Evolutionary conservation across 2,329 filamentous ascomycete species (phyloP).

Genomic region (Nemania abortiva): DNA sequence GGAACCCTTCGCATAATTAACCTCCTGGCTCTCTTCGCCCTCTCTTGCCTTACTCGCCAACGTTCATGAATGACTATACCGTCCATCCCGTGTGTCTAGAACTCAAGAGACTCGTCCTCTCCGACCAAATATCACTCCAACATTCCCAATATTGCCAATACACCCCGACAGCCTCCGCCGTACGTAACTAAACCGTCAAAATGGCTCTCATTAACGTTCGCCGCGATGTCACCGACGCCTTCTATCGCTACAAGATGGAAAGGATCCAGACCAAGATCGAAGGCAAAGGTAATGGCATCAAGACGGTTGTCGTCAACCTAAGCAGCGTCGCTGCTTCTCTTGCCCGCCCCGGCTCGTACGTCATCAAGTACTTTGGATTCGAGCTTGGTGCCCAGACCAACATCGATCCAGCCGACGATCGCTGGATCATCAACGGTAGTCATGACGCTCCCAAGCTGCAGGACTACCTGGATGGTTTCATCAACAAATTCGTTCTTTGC

Average conservation of each 20-base stretch:
- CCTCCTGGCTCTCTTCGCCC: constrained; percentile 59
- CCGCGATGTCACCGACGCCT: constrained; percentile 96
- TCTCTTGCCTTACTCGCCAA: constrained; percentile 51
- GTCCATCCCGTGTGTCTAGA: constrained; percentile 39
- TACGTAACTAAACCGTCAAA: constrained; percentile 63
- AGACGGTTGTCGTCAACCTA: constrained; percentile 97
- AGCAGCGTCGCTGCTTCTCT: constrained; percentile 93
- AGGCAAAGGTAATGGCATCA: constrained; percentile 99
- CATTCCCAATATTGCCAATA: constrained; percentile 34
- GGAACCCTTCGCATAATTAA: constrained; percentile 67
- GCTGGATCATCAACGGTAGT: constrained; percentile 99
- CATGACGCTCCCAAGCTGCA: constrained; percentile 96
- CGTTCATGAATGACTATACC: constrained; percentile 51
- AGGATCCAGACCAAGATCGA: constrained; percentile 98
- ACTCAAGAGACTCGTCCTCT: constrained; percentile 44
- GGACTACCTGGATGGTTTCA: constrained; percentile 98
- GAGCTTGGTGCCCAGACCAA: constrained; percentile 99
- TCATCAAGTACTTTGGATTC: constrained; percentile 99
- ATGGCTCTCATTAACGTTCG: constrained; percentile 99
- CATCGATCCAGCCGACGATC: constrained; percentile 95
- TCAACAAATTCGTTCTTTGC: constrained; percentile 98
- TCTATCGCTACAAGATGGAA: constrained; percentile 99
- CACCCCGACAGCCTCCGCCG: constrained; percentile 36
- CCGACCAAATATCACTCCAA: constrained; percentile 31
- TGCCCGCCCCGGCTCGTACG: constrained; percentile 89